A percentile compares a stretch with the other conserved stretches of the same genome.
Conservation (phyloP, 768 basidiomycete species). For the Suillus occidentalis region DNA sequence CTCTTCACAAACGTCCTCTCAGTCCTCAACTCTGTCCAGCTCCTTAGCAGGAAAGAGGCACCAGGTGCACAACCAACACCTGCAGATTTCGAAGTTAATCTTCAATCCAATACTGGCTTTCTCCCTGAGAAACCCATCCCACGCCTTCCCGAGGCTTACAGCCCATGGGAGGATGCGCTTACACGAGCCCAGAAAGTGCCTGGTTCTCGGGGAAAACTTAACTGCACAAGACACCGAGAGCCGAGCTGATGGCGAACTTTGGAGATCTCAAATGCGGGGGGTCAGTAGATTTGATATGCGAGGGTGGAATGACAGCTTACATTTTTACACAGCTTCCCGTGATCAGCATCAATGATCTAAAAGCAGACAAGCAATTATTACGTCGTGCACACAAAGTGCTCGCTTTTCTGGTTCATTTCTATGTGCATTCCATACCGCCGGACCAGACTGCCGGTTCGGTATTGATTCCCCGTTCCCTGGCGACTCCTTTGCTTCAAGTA, state of each 20-base stretch:
- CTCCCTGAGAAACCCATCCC: constrained; percentile 69
- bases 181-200: constrained; percentile 48
- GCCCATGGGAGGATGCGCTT: constrained; percentile 72
- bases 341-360: constrained; percentile 55
- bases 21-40: constrained; percentile 45
- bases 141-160: constrained; percentile 51
- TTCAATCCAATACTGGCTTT: constrained; percentile 68
- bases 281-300: constrained; percentile 44
- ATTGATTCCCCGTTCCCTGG: constrained; percentile 71
- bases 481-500: constrained; percentile 74
- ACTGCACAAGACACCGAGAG: constrained; percentile 47
- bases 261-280: constrained; percentile 62
- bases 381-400: constrained; percentile 90
- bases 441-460: constrained; percentile 39
- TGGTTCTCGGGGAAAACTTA: constrained; percentile 60
- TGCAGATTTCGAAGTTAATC: constrained; percentile 52
- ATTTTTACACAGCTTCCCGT: constrained; percentile 61
- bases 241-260: constrained; percentile 57
- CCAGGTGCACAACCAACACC: constrained; percentile 36
- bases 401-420: constrained; percentile 88
- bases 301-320: constrained; percentile 14
- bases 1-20: constrained; percentile 49
- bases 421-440: constrained; percentile 75
- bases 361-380: constrained; percentile 55
- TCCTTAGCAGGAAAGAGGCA: constrained; percentile 30